Conservation (phyloP, 768 basidiomycete genomes). For the Auriculariales sp. region DNA sequence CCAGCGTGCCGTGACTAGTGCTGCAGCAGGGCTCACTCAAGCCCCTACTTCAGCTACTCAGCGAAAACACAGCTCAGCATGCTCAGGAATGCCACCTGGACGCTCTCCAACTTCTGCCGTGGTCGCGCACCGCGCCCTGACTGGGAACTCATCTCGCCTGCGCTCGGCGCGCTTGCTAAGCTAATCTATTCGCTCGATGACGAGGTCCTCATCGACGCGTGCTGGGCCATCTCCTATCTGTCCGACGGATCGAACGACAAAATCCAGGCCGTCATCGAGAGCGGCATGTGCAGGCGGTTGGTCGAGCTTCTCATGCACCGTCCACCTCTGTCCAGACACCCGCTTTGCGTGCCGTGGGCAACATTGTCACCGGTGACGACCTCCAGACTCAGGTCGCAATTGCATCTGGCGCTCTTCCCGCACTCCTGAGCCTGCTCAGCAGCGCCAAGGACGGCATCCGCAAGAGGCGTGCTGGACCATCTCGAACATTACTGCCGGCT, state of each 20-base stretch:
- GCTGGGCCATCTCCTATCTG: slow-evolving; percentile 34
- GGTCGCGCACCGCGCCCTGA: slow-evolving; percentile 97
- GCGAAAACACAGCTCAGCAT: slow-evolving; percentile 71
- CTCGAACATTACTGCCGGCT: slow-evolving; percentile 95
- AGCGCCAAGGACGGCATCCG: slow-evolving; percentile 98
- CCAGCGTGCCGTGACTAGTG: slow-evolving; percentile 93
- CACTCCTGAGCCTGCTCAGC: slow-evolving; percentile 80
- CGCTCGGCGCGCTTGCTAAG: slow-evolving; percentile 28
- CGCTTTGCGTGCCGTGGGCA: slow-evolving; percentile 93
- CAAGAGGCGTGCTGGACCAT: slow-evolving; percentile 99
- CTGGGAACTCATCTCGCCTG: slow-evolving; percentile 77
- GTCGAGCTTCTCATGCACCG: slow-evolving; percentile 27
- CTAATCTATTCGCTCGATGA: slow-evolving; percentile 33
- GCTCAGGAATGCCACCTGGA: slow-evolving; percentile 85
- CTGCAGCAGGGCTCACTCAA: slow-evolving; percentile 84
- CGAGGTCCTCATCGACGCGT: slow-evolving; percentile 31
- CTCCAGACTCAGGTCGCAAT: slow-evolving; percentile 99
- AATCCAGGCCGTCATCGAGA: slow-evolving; percentile 32
- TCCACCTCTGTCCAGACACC: slow-evolving; percentile 90
- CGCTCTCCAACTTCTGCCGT: slow-evolving; percentile 96
- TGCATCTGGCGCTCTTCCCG: slow-evolving; percentile 91
- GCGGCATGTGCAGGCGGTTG: slow-evolving; percentile 28
- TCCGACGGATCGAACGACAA: slow-evolving; percentile 28
- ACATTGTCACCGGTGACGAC: slow-evolving; percentile 98
- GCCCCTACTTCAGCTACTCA: slow-evolving; percentile 77